Evolutionary conservation across 169 alveolate genomes (phyloP), one percentile per base, ranked within the genome.

Genomic region (Hammondia hammondi): DNA sequence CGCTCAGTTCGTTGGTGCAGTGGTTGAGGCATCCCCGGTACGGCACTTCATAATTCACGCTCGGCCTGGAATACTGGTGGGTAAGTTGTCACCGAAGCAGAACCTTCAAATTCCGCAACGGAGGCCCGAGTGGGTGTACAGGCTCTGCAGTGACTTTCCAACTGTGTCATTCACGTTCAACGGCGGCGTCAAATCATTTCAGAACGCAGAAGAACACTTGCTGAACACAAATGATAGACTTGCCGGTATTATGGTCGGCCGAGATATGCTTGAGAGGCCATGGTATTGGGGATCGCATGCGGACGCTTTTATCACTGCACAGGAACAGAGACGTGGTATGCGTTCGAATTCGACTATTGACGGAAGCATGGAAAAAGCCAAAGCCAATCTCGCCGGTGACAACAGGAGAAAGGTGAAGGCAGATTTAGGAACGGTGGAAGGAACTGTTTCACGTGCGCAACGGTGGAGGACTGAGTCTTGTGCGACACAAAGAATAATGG

Each of bases 171-270:
- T 85, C 91, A 48, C 91, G 10, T 35, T 85, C 52, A 85, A 85
- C 32, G 91, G 91, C 81, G 91, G 91, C 81, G 32, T 85, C 32
- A 21, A 14, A 12, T 48, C 91, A 12, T 48, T 48, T 29, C 32
- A 46, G 24, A 77, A 85, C 9, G 77, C 77, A 4, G 77, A 48
- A 21, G 48, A 6, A 14, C 91, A 85, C 48, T 37, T 85, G 37
- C 7, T 82, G n/a, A 29, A 56, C 46, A 85, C 61, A 17, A 10
- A 12, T 17, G 61, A 46, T 14, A 21, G 1, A 21, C 91, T 85
- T 7, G 77, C 81, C 14, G 91, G 91, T 4, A 24, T 85, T 21
- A 85, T 85, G 91, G 77, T 85, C 27, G 91, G 91, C 24, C 91
- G 91, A n/a, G 77, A 39, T 14, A 9, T 85, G 6, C 77, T 85